Evolutionary conservation across 2,329 filamentous ascomycete genomes (phyloP), one percentile per base, ranked within the genome.

Genomic region (Clathrospora elynae): DNA sequence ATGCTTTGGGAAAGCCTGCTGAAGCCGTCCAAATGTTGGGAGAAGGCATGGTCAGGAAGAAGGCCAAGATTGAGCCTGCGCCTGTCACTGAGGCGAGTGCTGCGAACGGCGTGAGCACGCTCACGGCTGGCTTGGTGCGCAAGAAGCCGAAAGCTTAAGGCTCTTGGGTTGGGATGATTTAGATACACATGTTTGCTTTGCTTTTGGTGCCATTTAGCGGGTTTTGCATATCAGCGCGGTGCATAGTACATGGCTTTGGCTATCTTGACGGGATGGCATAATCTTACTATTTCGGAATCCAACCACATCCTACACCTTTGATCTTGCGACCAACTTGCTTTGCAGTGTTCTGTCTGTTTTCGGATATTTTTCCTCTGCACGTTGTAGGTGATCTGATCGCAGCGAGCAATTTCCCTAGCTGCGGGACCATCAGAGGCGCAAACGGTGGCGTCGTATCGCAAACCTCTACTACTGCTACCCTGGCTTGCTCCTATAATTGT

Each of bases 141-240:
- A 68, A 64, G 56, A 70, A 70, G 45, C 59, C 63, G 2, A 71
- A 66, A 43, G 26, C 23, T 32, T 57, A 43, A 61, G 17, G 10
- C 5, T 12, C 14, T 12, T 16, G 2, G 5, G 11, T 5, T 12
- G 2, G 19, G 5, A 5, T 40, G 24, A 32, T 12, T 12, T 31
- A 12, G 12, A 29, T 29, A 10, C 5, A 16, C 28, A 13, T 7
- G 20, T n/a, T 19, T 10, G 20, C n/a, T 30, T 25, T 19, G 4
- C 6, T n/a, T n/a, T n/a, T n/a, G n/a, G n/a, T n/a, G n/a, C n/a
- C n/a, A n/a, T n/a, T n/a, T n/a, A n/a, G n/a, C n/a, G 8, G 13
- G 7, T 34, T 24, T 35, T 39, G 41, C 14, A 29, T 25, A 26
- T 35, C 19, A 40, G 33, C n/a, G n/a, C n/a, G n/a, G n/a, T n/a